Evolutionary conservation across 805 yeast genomes (phyloP).

Genomic region (Wickerhamiella galacta): DNA sequence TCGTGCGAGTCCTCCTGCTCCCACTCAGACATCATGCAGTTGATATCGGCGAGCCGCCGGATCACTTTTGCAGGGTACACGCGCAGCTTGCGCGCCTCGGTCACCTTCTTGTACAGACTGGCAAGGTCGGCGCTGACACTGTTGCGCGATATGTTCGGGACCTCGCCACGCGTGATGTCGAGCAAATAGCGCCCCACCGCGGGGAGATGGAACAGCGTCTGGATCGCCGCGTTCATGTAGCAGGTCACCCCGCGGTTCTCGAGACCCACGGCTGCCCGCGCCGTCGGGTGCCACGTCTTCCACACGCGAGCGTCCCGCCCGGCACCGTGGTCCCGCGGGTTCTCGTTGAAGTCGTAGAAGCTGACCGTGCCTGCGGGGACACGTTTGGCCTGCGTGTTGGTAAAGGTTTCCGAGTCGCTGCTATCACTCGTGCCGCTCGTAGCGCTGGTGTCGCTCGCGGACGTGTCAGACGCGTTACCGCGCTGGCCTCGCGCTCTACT

Average conservation of each 20-base stretch:
- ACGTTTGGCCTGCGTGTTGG: neutral
- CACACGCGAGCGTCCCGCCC: conserved; percentile 38
- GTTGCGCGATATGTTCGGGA: conserved; percentile 8
- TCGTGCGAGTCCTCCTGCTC: conserved; percentile 97
- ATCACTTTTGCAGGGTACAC: conserved; percentile 66
- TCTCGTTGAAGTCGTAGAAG: conserved; percentile 46
- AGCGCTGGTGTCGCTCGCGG: neutral
- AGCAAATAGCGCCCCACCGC: conserved; percentile 71
- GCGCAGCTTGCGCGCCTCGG: conserved; percentile 25
- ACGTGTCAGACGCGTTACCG: neutral
- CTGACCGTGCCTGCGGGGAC: conserved; percentile 3
- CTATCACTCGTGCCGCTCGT: neutral
- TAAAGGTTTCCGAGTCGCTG: neutral
- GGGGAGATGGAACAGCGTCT: conserved; percentile 78
- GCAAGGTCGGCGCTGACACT: conserved; percentile 21
- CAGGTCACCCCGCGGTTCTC: conserved; percentile 91
- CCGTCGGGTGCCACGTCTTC: conserved; percentile 43
- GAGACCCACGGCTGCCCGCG: conserved; percentile 46
- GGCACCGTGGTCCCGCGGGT: conserved; percentile 44
- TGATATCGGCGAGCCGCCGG: conserved; percentile 59
- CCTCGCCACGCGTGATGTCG: conserved; percentile 42
- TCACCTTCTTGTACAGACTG: conserved; percentile 13
- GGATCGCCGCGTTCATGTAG: conserved; percentile 90
- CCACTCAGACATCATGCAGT: conserved; percentile 95
- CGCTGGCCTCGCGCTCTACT: neutral